Conservation (phyloP, 139 green algal species). For the Nannochloris sp. region DNA sequence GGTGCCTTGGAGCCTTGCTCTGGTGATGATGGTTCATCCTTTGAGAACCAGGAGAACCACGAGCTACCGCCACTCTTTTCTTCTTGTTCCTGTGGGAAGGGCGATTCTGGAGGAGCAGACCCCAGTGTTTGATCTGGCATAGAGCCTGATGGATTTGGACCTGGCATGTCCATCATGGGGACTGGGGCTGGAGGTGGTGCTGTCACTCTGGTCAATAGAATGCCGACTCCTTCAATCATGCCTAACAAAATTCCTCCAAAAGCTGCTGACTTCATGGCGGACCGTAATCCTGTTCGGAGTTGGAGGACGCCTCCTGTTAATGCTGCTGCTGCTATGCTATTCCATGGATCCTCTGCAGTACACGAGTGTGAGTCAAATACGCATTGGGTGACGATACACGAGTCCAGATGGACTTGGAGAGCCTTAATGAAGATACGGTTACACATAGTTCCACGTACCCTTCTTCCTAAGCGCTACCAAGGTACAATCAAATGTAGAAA, state of each 20-base stretch:
- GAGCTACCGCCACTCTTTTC: not conserved
- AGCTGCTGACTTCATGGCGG: conserved; percentile 66
- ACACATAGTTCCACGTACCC: conserved; percentile 11
- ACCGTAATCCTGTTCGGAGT: conserved; percentile 66
- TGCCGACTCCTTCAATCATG: conserved; percentile 94
- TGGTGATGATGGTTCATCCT: too few relatives aligned
- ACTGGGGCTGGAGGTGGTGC: conserved; percentile 60
- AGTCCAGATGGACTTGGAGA: not conserved
- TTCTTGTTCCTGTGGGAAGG: not conserved
- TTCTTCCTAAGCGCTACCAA: conserved; percentile 85
- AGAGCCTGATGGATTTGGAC: conserved; percentile 7
- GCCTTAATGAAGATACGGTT: conserved; percentile 7
- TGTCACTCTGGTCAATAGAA: conserved; percentile 83
- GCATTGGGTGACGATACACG: not conserved
- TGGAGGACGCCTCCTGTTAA: conserved; percentile 86
- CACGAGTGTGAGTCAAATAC: conserved; percentile 19
- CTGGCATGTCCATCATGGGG: conserved; percentile 41
- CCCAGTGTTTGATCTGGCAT: not conserved
- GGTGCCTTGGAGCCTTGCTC: too few relatives aligned
- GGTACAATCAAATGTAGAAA: conserved; percentile 95
- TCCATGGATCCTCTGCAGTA: conserved; percentile 90
- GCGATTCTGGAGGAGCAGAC: not conserved
- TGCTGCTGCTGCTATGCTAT: conserved; percentile 85
- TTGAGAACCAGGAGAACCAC: too few relatives aligned
- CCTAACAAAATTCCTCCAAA: conserved; percentile 93